Evolutionary conservation across 169 alveolate genomes (phyloP), one percentile per base, ranked within the genome.

Genomic region (Miamiensis avidus): DNA sequence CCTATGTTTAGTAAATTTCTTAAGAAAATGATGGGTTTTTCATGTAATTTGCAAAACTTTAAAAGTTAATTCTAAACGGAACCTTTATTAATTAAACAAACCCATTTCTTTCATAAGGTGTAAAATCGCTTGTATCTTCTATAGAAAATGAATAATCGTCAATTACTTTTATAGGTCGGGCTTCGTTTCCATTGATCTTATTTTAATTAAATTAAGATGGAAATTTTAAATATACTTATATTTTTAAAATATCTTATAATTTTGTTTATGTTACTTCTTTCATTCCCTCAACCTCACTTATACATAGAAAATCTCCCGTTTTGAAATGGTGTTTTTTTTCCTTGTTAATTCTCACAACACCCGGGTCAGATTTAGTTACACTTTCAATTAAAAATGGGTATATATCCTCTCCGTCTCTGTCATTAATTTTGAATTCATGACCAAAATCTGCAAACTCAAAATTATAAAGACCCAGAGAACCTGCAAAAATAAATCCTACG

Each of bases 251-350:
- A 49, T 49, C 69, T 20, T 49, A 49, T 49, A 15, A 4, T 25
- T 20, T n/a, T 78, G 31, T 1, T 27, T 33, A 29, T 30, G 26
- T 79, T 49, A 79, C 84, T 49, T 79, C 65, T 16, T 79, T 34
- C 84, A 79, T 79, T 0, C 84, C 84, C 0, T 49, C 75, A 27
- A 79, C 84, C 29, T 79, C 84, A 64, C 28, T 79, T n/a, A 79
- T 79, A 64, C 84, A 72, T 29, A 79, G 16, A 49, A 79, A 79
- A 65, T 79, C 84, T 20, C 84, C 84, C 30, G 75, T 79, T 49
- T 49, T 49, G 30, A 79, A 79, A 6, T 79, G 34, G 20, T 79
- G 84, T 30, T n/a, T n/a, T 0, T 79, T 33, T 27, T 79, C 28
- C 29, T 79, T 79, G 16, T 34, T 64, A 34, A 79, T 34, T 49